A percentile compares a stretch with the other conserved stretches of the same genome.
phyloP scores from a whole-genome alignment of 495 filamentous ascomycete genomes.

The Trichoderma orchidacearum region DNA sequence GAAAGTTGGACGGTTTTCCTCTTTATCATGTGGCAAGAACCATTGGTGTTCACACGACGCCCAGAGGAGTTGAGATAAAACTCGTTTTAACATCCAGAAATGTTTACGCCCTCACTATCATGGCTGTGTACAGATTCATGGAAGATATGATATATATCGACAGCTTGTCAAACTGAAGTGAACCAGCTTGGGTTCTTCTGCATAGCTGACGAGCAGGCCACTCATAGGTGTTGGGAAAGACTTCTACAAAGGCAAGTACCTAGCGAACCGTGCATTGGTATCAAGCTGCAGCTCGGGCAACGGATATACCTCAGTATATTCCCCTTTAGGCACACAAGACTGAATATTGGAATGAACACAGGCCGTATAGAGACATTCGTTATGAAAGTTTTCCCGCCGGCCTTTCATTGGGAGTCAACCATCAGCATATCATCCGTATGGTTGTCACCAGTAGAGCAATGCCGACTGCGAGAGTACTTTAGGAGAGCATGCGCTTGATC shows the following conservation, averaged over 20 bases:
- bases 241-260: too few species aligned
- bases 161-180: too few species aligned
- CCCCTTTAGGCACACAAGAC: not conserved
- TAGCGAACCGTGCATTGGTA: constrained; percentile 91
- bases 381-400: constrained; percentile 98
- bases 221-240: constrained; percentile 93
- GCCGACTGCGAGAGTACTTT: too few species aligned
- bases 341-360: not conserved
- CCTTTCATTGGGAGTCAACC: constrained; percentile 98
- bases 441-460: constrained; percentile 97
- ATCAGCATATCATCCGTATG: constrained; percentile 97
- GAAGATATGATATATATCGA: constrained; percentile 3
- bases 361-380: constrained; percentile 96
- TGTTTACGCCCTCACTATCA: too few species aligned
- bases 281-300: constrained; percentile 51
- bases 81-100: too few species aligned
- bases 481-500: constrained; percentile 93
- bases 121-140: too few species aligned
- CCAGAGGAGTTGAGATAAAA: too few species aligned
- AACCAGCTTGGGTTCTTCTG: too few species aligned
- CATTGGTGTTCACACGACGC: too few species aligned
- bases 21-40: too few species aligned
- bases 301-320: not conserved
- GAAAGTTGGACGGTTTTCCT: too few species aligned
- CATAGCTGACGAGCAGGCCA: not conserved